Conservation (phyloP, 192 early-diverging fungal genomes). For the Umbelopsis sp. region DNA sequence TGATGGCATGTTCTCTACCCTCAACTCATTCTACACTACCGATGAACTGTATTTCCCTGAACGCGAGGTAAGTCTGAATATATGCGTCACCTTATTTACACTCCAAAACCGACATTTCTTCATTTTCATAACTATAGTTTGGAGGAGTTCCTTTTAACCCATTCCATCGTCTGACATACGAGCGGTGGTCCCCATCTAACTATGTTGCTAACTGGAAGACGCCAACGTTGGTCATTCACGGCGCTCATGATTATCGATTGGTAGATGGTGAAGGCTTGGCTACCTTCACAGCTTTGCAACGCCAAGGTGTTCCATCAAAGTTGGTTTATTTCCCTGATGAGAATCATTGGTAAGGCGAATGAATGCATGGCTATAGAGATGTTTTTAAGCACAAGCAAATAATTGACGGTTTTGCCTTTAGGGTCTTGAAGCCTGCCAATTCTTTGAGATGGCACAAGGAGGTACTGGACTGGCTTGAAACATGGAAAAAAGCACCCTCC, state of each 20-base stretch:
- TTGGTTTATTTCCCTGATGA: constrained; percentile 81
- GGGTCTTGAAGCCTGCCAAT: constrained; percentile 79
- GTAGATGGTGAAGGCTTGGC: constrained; percentile 69
- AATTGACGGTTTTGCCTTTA: constrained; percentile 15
- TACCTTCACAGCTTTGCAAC: constrained; percentile 76
- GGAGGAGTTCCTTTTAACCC: constrained; percentile 63
- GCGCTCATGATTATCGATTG: constrained; percentile 69
- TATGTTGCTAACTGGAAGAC: constrained; percentile 74
- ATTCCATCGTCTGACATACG: constrained; percentile 51
- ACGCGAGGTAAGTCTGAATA: constrained; percentile 50
- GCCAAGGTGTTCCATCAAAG: constrained; percentile 65
- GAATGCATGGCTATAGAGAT: neutral
- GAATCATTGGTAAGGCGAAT: constrained; percentile 33
- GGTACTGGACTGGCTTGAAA: constrained; percentile 64
- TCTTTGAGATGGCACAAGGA: constrained; percentile 73
- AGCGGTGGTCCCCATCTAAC: constrained; percentile 69
- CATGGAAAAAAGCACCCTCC: constrained; percentile 31
- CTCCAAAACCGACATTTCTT: neutral
- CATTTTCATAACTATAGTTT: constrained; percentile 40
- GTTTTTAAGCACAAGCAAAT: neutral
- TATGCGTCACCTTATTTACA: neutral
- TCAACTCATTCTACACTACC: constrained; percentile 64
- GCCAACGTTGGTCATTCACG: constrained; percentile 80
- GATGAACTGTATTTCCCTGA: constrained; percentile 85
- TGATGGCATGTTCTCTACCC: constrained; percentile 71